Evolutionary conservation across 495 filamentous ascomycete genomes (phyloP).

Genomic region (Podospora sp.): DNA sequence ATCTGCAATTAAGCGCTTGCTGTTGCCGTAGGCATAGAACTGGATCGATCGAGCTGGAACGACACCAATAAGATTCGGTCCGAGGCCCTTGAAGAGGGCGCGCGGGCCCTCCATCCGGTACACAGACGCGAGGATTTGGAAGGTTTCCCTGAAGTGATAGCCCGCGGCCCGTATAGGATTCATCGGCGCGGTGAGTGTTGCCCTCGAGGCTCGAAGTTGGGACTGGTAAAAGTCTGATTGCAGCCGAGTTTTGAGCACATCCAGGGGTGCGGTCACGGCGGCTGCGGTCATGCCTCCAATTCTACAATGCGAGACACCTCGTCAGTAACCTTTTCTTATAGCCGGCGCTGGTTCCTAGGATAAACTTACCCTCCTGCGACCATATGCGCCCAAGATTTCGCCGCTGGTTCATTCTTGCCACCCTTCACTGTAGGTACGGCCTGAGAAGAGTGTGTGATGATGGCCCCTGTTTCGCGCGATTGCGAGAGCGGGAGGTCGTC

Average conservation of each 20-base stretch:
- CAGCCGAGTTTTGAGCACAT: slow-evolving; percentile 86
- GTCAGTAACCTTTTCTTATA: background rate
- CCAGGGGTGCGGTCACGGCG: slow-evolving; percentile 82
- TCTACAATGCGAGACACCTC: slow-evolving; percentile 43
- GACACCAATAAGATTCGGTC: slow-evolving; percentile 83
- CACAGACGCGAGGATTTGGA: slow-evolving; percentile 77
- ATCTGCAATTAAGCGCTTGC: slow-evolving; percentile 73
- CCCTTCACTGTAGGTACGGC: slow-evolving; percentile 35
- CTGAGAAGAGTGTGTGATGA: slow-evolving; percentile 47
- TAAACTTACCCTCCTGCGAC: slow-evolving; percentile 78
- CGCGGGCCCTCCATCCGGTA: slow-evolving; percentile 77
- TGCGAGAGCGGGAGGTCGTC: slow-evolving; percentile 49
- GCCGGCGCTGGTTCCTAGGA: background rate
- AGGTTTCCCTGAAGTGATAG: slow-evolving; percentile 74
- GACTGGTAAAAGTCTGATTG: slow-evolving; percentile 90
- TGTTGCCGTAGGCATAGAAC: slow-evolving; percentile 87
- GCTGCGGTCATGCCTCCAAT: slow-evolving; percentile 86
- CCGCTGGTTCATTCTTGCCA: slow-evolving; percentile 51
- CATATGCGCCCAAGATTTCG: slow-evolving; percentile 86
- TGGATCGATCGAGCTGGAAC: slow-evolving; percentile 85
- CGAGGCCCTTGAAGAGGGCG: slow-evolving; percentile 85
- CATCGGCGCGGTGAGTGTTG: slow-evolving; percentile 42
- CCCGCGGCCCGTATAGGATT: slow-evolving; percentile 51
- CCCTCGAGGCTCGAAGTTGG: slow-evolving; percentile 55
- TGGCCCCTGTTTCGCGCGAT: slow-evolving; percentile 64